A percentile compares a stretch with the other conserved stretches of the same genome.
Evolutionary conservation across 2,329 filamentous ascomycete species (phyloP).

Genomic region (Alternaria gansuensis): DNA sequence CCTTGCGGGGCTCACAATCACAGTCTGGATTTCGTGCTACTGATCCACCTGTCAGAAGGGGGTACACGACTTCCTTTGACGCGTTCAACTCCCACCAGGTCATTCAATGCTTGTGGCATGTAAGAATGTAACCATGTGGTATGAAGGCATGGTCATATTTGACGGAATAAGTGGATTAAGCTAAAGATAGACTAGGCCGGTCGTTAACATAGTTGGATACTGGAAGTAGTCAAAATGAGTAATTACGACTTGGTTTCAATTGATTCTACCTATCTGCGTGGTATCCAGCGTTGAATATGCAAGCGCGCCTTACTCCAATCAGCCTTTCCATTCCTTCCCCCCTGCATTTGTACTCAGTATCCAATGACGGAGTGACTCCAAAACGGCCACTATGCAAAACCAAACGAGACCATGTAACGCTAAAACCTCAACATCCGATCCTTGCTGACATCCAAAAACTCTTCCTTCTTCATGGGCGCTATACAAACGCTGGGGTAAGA

Average conservation of each 20-base stretch:
- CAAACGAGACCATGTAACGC: constrained; percentile 3
- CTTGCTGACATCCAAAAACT: constrained; percentile 9
- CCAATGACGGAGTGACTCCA: constrained; percentile 10
- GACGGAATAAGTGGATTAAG: too few species aligned
- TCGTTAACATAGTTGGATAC: neutral
- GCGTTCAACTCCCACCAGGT: too few species aligned
- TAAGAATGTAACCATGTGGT: too few species aligned
- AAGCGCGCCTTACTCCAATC: constrained; percentile 11
- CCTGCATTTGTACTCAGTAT: constrained; percentile 1
- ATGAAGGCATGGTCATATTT: too few species aligned
- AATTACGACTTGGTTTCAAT: neutral
- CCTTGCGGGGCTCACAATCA: too few species aligned
- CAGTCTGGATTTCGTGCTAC: too few species aligned
- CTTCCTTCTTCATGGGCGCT: constrained; percentile 1
- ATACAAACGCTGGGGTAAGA: constrained; percentile 32
- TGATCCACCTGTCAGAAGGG: too few species aligned
- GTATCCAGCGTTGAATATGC: constrained; percentile 10
- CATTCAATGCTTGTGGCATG: too few species aligned
- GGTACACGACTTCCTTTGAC: too few species aligned
- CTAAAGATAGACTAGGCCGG: too few species aligned
- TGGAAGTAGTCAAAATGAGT: neutral
- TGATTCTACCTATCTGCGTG: constrained; percentile 11
- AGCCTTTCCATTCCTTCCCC: neutral
- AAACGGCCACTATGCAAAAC: constrained; percentile 18
- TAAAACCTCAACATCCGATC: constrained; percentile 3